Percentiles rank a stretch among this genome's conserved stretches.
Conservation (phyloP, 2,329 filamentous ascomycete species). For the Aspergillus thermomutatus region DNA sequence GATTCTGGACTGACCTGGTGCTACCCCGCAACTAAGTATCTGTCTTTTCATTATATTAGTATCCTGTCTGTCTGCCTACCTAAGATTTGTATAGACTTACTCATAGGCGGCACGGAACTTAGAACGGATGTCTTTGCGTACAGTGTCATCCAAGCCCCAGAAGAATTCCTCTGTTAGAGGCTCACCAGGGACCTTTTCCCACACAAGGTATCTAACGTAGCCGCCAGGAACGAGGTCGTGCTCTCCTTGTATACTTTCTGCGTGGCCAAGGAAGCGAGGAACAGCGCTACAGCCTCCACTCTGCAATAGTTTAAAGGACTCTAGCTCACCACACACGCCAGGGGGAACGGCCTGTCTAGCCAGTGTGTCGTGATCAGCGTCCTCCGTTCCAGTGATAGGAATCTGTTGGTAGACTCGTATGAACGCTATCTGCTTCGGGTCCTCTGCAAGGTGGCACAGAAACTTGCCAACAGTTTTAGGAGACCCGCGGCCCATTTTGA, state of each 20-base stretch:
- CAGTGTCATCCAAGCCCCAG: conserved; percentile 11
- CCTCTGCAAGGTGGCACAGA: conserved; percentile 9
- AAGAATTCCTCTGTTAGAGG: conserved; percentile 14
- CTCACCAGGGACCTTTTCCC: conserved; percentile 15
- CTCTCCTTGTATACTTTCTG: conserved; percentile 11
- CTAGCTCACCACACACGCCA: conserved; percentile 14
- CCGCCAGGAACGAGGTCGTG: conserved; percentile 14
- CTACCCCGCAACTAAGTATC: conserved; percentile 11
- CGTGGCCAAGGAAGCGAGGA: conserved; percentile 15
- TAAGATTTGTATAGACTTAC: conserved; percentile 13
- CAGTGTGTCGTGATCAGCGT: conserved; percentile 8
- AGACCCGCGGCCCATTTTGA: conserved; percentile 7
- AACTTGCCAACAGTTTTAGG: conserved; percentile 12
- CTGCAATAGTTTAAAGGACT: conserved; percentile 8
- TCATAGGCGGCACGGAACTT: conserved; percentile 15
- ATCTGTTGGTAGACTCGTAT: conserved; percentile 18
- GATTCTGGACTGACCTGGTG: conserved; percentile 4
- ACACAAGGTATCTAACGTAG: conserved; percentile 16
- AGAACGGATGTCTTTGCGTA: conserved; percentile 13
- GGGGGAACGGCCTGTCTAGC: conserved; percentile 9
- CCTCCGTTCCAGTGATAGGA: conserved; percentile 12
- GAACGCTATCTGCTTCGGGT: conserved; percentile 11
- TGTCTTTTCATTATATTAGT: conserved; percentile 11
- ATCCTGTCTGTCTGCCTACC: neutral
- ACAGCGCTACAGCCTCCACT: conserved; percentile 12